These are phyloP conservation scores for Leccinum pallidistipes DNA, from an alignment of 1,284 basidiomycete genomes.

Conservation along the genomic window DNA sequence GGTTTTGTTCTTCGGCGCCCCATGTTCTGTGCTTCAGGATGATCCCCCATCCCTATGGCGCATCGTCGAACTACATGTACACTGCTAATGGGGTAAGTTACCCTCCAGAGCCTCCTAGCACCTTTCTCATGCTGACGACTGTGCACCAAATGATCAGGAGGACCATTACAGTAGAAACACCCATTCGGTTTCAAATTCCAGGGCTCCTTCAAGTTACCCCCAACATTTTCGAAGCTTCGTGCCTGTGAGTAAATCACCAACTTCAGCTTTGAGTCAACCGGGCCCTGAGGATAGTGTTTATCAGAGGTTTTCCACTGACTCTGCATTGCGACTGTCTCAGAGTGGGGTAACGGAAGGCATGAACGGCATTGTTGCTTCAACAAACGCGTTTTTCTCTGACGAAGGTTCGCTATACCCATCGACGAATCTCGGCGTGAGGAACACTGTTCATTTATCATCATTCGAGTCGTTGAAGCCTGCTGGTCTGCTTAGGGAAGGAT, in stretches of 20 bases:
- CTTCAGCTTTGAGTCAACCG: background rate
- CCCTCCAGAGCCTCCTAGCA: background rate
- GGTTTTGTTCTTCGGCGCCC: slow-evolving; percentile 5
- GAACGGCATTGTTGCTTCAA: background rate
- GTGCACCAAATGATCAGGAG: slow-evolving; percentile 4
- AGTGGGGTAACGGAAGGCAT: slow-evolving; percentile 8
- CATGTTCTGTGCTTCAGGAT: slow-evolving; percentile 28
- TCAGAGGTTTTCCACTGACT: slow-evolving; percentile 31
- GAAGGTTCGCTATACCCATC: slow-evolving; percentile 11
- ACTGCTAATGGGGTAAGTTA: slow-evolving; percentile 21
- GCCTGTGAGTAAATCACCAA: slow-evolving; percentile 20
- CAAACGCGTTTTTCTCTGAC: slow-evolving; percentile 2
- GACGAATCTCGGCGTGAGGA: slow-evolving; percentile 23
- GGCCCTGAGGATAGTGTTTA: background rate
- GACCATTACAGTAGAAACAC: background rate
- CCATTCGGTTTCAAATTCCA: background rate
- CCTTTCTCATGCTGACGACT: slow-evolving; percentile 1
- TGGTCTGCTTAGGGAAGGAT: slow-evolving; percentile 18
- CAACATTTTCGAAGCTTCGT: slow-evolving; percentile 30
- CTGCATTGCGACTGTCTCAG: slow-evolving; percentile 15
- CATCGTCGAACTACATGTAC: slow-evolving; percentile 32
- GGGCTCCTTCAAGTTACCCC: slow-evolving; percentile 5
- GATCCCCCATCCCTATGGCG: slow-evolving; percentile 33
- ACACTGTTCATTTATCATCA: background rate
- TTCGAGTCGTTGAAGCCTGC: background rate